Evolutionary conservation across 2,329 filamentous ascomycete species (phyloP).

Genomic region (Cercospora sp.): DNA sequence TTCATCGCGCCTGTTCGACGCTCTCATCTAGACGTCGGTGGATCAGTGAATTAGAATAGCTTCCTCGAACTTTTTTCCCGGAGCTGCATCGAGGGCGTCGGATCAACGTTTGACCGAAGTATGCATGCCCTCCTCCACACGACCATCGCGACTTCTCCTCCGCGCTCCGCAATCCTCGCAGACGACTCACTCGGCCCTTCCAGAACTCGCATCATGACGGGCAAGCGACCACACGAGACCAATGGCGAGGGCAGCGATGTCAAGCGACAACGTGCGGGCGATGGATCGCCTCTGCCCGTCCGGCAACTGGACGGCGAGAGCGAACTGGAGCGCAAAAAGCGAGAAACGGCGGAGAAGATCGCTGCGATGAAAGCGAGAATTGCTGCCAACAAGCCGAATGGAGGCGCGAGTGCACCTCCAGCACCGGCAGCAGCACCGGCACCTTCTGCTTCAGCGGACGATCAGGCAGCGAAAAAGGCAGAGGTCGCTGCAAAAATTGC

Average conservation of each 20-base stretch:
- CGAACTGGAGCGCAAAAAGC: constrained; percentile 38
- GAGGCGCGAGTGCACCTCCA: constrained; percentile 15
- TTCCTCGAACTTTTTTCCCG: constrained; percentile 10
- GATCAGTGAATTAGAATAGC: not conserved
- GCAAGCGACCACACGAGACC: constrained; percentile 46
- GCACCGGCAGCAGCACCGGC: constrained; percentile 18
- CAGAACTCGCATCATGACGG: constrained; percentile 30
- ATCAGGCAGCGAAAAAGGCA: constrained; percentile 33
- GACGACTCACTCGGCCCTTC: not conserved
- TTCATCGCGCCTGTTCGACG: constrained; percentile 40
- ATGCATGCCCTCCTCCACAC: not conserved
- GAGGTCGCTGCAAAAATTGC: constrained; percentile 38
- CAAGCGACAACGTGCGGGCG: constrained; percentile 45
- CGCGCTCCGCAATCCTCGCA: constrained; percentile 3
- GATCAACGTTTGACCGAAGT: not conserved
- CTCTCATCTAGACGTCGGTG: not conserved
- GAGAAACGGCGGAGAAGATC: constrained; percentile 37
- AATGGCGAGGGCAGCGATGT: constrained; percentile 42
- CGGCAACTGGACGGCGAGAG: constrained; percentile 24
- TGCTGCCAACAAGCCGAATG: constrained; percentile 31
- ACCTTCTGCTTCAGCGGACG: constrained; percentile 18
- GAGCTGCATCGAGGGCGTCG: not conserved
- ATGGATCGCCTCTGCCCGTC: constrained; percentile 39
- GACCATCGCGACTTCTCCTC: not conserved
- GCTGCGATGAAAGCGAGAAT: constrained; percentile 40